Evolutionary conservation across 2,329 filamentous ascomycete species (phyloP), one percentile per base, ranked within the genome.

Genomic region (Botrytis elliptica): DNA sequence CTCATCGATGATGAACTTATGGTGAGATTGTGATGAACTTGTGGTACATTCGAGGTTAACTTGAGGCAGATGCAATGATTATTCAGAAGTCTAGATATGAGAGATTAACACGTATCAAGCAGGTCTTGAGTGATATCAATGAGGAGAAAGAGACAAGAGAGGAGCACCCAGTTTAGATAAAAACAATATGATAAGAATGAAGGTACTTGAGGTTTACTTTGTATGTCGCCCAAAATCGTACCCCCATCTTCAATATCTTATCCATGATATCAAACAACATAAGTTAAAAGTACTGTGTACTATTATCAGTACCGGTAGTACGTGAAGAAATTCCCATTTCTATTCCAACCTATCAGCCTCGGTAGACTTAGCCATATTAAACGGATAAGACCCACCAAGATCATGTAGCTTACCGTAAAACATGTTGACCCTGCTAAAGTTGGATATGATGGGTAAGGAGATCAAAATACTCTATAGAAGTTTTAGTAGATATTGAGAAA

Each of bases 381-480:
- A 67, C n/a, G 70, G 38, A 59, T 55, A 67, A 67, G 60, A 52
- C 70, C 36, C 59, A 67, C 44, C 38, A 25, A 66, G 36, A 67
- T 72, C 62, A 67, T 72, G 70, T n/a, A 55, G 46, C 25, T 44
- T 67, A 25, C 62, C 70, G 62, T 22, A 66, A 72, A 67, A 65
- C 62, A 65, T 72, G 70, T 67, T 38, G 46, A 65, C 70, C 46
- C 70, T 72, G 59, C 62, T 38, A 46, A 29, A 8, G 18, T 38
- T 72, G 10, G n/a, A 52, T 33, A 14, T 57, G 49, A 52, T 57
- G 49, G 18, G 42, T 57, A 7, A 57, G 33, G 46, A 14, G 36
- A 42, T 44, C 9, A 38, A 59, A 18, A 44, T 40, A 55, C 44
- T 14, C 57, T 38, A 70, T 40, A 33, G 46, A 55, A 44, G 25